Base-by-base conservation (phyloP, 345 rosid species). In the Balakata baccata region DNA sequence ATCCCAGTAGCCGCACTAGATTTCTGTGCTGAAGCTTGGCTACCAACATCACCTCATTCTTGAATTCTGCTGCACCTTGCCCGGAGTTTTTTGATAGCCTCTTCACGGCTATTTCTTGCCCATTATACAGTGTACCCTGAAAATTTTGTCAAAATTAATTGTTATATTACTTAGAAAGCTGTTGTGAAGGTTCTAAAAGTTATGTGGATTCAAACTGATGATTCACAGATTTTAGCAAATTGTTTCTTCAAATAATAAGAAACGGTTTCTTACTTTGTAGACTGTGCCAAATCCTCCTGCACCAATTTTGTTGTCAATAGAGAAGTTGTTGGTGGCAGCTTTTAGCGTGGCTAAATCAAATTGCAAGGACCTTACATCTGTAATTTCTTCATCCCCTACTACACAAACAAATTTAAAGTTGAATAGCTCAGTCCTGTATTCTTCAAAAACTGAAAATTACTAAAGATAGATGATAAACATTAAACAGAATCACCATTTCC, bases 281-380 rank as follows among this genome's bases (percentile, higher is more conserved):
- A 86, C 85, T 11, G 73, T 69, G 39, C 87, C 86, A 67, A 80
- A 86, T 38, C 89, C 87, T 56, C 89, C 89, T 63, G 38, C 64
- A 25, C 64, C 64, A 12, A 60, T 25, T 16, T 60, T 60, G 8
- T 60, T 60, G 6, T 60, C 64, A 11, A 12, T 38, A 12, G 64
- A 0, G 41, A 60, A 60, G 38, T 8, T 29, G 2, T 60, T 60
- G 5, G 64, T 29, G 41, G 64, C 64, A 29, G 41, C 41, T 60
- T 60, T 6, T 3, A 60, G 34, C 0, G 64, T 60, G 13, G 64
- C 64, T 16, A 60, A 60, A 29, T 60, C 64, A 60, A 29, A 60
- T 60, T 60, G 64, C n/a, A 29, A 11, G 64, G 41, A 29, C 18
- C 12, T 7, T 12, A 6, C 41, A 11, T 16, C 14, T 29, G 18